Evolutionary conservation across 2,329 filamentous ascomycete genomes (phyloP).

Genomic region (Aspergillus fumigatus): DNA sequence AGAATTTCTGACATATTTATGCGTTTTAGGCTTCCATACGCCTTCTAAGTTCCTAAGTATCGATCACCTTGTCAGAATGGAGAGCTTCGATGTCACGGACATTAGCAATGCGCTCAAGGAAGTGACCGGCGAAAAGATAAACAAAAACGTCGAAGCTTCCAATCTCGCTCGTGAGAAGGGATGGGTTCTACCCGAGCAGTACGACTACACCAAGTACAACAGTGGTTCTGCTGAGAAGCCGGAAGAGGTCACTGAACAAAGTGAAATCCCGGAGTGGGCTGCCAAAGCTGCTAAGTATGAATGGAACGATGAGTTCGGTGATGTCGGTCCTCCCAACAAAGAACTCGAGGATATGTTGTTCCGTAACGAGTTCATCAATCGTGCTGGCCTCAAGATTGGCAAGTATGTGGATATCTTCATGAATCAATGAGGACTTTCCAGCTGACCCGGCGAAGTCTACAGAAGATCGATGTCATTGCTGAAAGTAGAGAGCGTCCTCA

Average conservation of each 20-base stretch:
- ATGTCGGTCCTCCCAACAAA: conserved; percentile 68
- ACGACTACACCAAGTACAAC: conserved; percentile 34
- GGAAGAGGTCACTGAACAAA: conserved; percentile 12
- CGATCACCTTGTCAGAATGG: conserved; percentile 9
- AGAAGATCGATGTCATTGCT: conserved; percentile 47
- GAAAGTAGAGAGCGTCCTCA: conserved; percentile 46
- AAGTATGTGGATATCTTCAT: conserved; percentile 44
- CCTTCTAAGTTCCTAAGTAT: not conserved
- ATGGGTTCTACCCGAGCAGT: conserved; percentile 35
- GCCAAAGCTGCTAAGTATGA: conserved; percentile 66
- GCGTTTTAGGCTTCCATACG: not conserved
- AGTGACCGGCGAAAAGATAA: conserved; percentile 11
- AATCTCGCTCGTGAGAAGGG: conserved; percentile 34
- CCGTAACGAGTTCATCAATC: conserved; percentile 47
- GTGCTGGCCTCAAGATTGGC: conserved; percentile 59
- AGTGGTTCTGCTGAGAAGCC: conserved; percentile 10
- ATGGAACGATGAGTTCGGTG: conserved; percentile 81
- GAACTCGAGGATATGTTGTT: conserved; percentile 76
- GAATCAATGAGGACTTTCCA: not conserved
- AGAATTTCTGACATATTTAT: not conserved
- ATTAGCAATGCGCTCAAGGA: conserved; percentile 22
- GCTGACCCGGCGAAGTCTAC: conserved; percentile 30
- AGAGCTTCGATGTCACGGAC: conserved; percentile 16
- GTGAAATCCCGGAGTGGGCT: conserved; percentile 43
- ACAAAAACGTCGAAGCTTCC: conserved; percentile 25